Evolutionary conservation across 2,329 filamentous ascomycete species (phyloP), one percentile per base, ranked within the genome.

Genomic region (Ilyonectria mors-panacis): DNA sequence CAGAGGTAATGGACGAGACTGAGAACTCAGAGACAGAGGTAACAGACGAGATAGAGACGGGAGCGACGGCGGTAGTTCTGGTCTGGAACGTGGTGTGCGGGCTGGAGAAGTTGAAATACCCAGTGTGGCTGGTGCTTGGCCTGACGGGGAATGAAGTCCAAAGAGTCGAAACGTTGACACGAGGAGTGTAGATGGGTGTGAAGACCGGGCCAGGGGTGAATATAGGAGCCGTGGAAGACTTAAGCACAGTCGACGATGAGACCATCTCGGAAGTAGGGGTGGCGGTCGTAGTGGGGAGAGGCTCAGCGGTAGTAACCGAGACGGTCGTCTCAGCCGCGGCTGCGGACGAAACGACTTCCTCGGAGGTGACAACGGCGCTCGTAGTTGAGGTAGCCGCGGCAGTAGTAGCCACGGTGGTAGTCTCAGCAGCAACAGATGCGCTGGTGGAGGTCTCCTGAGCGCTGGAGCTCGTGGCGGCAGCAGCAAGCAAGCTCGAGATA

Each of bases 401-500:
- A 4, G 63, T 55, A 1, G 63, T 69, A 23, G 59, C 54, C 1
- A 48, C 62, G 33, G 59, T 59, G 7, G 68, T 53, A 2, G 55
- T 30, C 30, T 37, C 28, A 21, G 50, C 39, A 1, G 50, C 59
- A 3, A 53, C 28, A 7, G 55, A 56, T 2, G 67, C 23, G n/a
- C 21, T 35, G 45, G 45, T 54, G 23, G 33, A n/a, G 30, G 23
- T 54, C 39, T 42, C 39, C 15, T n/a, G 15, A 8, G 39, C 39
- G n/a, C 39, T 42, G n/a, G 39, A 42, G 4, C 61, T 62, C 9
- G 75, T 76, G 2, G 70, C 74, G 5, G 75, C 77, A 1, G 75
- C 78, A 33, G 78, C 78, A 9, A 82, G 74, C 10, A 79, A 68
- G 48, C 76, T 76, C 15, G 77, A 78, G 17, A 84, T 79, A 23